Evolutionary conservation across 164 flowering plant species (phyloP).

Genomic region (Umbellularia californica): DNA sequence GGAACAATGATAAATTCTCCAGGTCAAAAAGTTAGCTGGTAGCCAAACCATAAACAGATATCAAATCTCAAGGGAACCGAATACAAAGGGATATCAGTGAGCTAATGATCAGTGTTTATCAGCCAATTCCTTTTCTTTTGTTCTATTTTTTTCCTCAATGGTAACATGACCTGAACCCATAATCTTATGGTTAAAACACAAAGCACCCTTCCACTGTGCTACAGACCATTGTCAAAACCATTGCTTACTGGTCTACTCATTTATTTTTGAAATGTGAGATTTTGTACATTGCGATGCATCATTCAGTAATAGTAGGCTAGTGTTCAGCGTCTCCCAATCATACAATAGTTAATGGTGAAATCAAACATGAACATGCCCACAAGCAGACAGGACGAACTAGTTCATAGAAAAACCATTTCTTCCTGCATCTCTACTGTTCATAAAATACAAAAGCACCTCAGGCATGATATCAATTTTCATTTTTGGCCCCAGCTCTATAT

Average conservation of each 20-base stretch:
- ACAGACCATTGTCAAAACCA: too few relatives aligned
- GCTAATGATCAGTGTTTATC: background rate
- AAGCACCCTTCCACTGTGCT: too few relatives aligned
- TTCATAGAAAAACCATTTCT: too few relatives aligned
- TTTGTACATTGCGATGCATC: too few relatives aligned
- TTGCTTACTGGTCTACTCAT: too few relatives aligned
- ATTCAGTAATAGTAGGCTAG: too few relatives aligned
- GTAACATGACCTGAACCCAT: too few relatives aligned
- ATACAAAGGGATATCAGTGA: too few relatives aligned
- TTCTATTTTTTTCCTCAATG: too few relatives aligned
- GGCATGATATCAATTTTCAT: background rate
- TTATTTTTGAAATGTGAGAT: too few relatives aligned
- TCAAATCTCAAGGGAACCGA: background rate
- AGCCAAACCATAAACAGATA: background rate
- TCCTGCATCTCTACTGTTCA: background rate
- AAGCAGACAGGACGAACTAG: background rate
- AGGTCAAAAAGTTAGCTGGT: slow-evolving; percentile 1
- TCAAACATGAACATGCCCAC: background rate
- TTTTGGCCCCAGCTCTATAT: background rate
- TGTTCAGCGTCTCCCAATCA: too few relatives aligned
- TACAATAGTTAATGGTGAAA: background rate
- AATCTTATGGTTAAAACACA: too few relatives aligned
- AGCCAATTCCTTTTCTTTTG: background rate
- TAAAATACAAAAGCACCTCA: background rate
- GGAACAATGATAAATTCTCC: slow-evolving; percentile 6